Evolutionary conservation across 23 red algal genomes (phyloP), one percentile per base, ranked within the genome.

Genomic region (Gracilaria caudata): DNA sequence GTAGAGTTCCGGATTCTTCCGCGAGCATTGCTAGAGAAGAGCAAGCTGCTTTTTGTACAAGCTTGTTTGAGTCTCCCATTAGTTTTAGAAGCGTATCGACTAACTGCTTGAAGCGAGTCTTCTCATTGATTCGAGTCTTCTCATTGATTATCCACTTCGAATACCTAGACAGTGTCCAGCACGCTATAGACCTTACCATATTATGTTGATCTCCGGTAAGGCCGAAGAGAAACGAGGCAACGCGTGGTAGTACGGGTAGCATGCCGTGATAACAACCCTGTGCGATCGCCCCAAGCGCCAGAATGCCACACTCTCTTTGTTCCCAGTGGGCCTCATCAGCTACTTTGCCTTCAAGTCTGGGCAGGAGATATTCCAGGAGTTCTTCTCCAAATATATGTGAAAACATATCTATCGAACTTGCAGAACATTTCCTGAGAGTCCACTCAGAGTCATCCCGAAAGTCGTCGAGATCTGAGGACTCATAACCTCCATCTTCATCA

Each of bases 221-320:
- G 23, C 70, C 47, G 33, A 90, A 33, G 36, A 96, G 72, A 73
- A 92, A 90, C n/a, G 88, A 73, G 75, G 87, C 66, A 33, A 92
- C 68, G 36, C 36, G 47, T 46, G 65, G 87, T 32, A 96, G 39
- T n/a, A 82, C 66, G 29, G 45, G 81, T 29, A 55, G 28, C 66
- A 96, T 92, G 14, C 88, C 94, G 30, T 88, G 45, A 40, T 78
- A 92, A 77, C 94, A 96, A 76, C 94, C 94, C 80, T 92, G 44
- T 53, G 94, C 88, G 41, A 92, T 88, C 21, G 94, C 94, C n/a
- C 94, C 94, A 30, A 96, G 82, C 30, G 94, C 94, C 17, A 96
- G 85, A 13, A 92, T 78, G 51, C 82, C 94, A 71, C 78, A 83
- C 81, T 96, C 94, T 64, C 94, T 66, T 68, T 92, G 74, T 65